These are phyloP conservation scores for Cytospora piceae DNA, from an alignment of 2,329 filamentous ascomycete genomes.

Conservation along the genomic window DNA sequence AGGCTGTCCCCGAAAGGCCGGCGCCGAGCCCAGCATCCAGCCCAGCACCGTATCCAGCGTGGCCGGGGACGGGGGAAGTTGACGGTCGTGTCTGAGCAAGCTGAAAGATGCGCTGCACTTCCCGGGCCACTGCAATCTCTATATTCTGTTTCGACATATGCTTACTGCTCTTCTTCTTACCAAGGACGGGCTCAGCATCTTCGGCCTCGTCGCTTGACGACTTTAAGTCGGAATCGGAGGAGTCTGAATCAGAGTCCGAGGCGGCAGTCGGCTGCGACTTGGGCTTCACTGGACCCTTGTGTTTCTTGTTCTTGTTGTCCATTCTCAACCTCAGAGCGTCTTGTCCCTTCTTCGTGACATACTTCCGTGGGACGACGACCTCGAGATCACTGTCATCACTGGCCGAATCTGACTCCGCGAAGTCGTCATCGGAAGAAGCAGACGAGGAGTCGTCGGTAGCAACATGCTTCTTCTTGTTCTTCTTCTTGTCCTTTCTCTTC, in stretches of 20 bases:
- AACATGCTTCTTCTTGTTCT: background rate
- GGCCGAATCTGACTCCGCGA: background rate
- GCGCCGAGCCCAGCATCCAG: conserved; percentile 1
- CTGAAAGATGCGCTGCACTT: conserved; percentile 17
- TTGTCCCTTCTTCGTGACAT: conserved; percentile 5
- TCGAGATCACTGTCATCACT: conserved; percentile 1
- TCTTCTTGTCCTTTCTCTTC: conserved; percentile 10
- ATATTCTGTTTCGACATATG: background rate
- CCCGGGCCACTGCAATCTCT: background rate
- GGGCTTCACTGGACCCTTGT: background rate
- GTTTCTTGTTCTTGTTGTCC: background rate
- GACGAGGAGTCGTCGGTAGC: conserved; percentile 13
- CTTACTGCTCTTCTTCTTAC: conserved; percentile 2
- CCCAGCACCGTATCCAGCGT: background rate
- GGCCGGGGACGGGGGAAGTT: background rate
- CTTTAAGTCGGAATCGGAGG: background rate
- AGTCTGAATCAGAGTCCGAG: conserved; percentile 15
- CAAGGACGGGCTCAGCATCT: background rate
- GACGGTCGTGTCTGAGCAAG: conserved; percentile 12
- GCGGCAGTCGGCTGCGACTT: background rate
- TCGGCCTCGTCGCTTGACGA: conserved; percentile 5
- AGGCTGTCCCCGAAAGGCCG: background rate
- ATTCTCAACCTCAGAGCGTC: background rate
- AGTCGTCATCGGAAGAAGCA: conserved; percentile 2
- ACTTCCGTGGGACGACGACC: conserved; percentile 2